Evolutionary conservation across 495 filamentous ascomycete species (phyloP).

Genomic region (Letharia columbiana): DNA sequence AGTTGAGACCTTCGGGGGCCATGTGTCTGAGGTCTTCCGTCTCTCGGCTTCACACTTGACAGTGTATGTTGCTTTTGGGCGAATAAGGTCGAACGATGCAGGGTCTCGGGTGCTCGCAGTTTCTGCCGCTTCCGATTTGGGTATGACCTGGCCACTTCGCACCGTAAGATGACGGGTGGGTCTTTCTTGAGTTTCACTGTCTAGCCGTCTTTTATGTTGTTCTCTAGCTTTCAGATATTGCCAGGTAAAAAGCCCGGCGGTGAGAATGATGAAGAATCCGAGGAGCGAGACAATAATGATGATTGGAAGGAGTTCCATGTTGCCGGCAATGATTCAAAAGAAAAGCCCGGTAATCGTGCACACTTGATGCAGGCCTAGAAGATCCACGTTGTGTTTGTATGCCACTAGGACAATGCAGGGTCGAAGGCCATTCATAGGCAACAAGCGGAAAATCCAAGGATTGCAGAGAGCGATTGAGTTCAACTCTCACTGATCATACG

Average conservation of each 20-base stretch:
- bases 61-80: slow-evolving; percentile 11
- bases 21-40: neutral
- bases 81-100: slow-evolving; percentile 21
- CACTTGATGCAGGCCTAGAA: neutral
- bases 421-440: slow-evolving; percentile 1
- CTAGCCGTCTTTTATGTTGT: slow-evolving; percentile 8
- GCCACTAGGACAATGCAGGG: slow-evolving; percentile 8
- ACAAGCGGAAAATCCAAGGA: neutral
- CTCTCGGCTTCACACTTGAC: slow-evolving; percentile 12
- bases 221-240: slow-evolving; percentile 16
- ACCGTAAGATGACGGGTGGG: slow-evolving; percentile 24
- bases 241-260: slow-evolving; percentile 22
- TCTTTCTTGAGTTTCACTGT: slow-evolving; percentile 8
- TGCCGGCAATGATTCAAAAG: slow-evolving; percentile 1
- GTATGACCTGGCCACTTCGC: slow-evolving; percentile 23
- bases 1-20: neutral
- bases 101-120: slow-evolving; percentile 20
- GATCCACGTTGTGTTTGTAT: neutral
- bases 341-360: neutral
- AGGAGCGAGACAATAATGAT: slow-evolving; percentile 25
- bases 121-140: slow-evolving; percentile 17
- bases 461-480: neutral
- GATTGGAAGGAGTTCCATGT: slow-evolving; percentile 25
- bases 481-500: neutral
- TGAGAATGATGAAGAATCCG: slow-evolving; percentile 23